Percentiles rank a stretch among this genome's conserved stretches.
These are phyloP conservation scores for Cerioporus squamosus DNA, from an alignment of 1,284 basidiomycete genomes.

Conservation along the genomic window DNA sequence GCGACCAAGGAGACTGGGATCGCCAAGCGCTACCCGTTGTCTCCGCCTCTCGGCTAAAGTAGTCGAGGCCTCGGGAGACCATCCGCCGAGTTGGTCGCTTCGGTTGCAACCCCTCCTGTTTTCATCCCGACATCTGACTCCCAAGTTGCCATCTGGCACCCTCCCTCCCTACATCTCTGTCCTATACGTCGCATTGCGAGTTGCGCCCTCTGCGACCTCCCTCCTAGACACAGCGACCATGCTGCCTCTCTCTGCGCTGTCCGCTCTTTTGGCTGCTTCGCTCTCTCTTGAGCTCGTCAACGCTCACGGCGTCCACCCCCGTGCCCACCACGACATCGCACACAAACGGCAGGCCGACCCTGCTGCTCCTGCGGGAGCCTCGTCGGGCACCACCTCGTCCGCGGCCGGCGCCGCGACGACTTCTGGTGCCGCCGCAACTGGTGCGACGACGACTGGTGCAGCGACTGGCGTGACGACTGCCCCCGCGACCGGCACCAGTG, in stretches of 20 bases:
- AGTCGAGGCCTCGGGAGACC: background rate
- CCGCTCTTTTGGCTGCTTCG: slow-evolving; percentile 26
- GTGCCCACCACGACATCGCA: slow-evolving; percentile 3
- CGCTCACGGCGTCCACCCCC: slow-evolving; percentile 15
- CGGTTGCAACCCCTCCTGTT: slow-evolving; percentile 2
- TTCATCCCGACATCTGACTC: background rate
- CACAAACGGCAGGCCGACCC: slow-evolving; percentile 15
- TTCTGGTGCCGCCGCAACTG: background rate
- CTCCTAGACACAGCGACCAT: slow-evolving; percentile 12
- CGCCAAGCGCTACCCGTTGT: background rate
- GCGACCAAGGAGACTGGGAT: background rate
- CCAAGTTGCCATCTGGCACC: slow-evolving; percentile 6
- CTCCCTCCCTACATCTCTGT: background rate
- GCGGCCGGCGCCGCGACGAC: background rate
- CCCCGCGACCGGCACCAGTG: slow-evolving; percentile 11
- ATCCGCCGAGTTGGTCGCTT: background rate
- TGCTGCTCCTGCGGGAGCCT: background rate
- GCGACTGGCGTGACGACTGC: background rate
- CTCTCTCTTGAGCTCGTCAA: slow-evolving; percentile 24
- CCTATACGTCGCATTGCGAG: slow-evolving; percentile 18
- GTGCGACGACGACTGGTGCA: background rate
- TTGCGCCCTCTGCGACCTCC: slow-evolving; percentile 25
- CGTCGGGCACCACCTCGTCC: background rate
- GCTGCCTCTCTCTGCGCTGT: slow-evolving; percentile 24
- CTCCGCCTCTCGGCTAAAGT: background rate